phyloP scores from a whole-genome alignment of 208 protist species.

The Crithidia bombi region DNA sequence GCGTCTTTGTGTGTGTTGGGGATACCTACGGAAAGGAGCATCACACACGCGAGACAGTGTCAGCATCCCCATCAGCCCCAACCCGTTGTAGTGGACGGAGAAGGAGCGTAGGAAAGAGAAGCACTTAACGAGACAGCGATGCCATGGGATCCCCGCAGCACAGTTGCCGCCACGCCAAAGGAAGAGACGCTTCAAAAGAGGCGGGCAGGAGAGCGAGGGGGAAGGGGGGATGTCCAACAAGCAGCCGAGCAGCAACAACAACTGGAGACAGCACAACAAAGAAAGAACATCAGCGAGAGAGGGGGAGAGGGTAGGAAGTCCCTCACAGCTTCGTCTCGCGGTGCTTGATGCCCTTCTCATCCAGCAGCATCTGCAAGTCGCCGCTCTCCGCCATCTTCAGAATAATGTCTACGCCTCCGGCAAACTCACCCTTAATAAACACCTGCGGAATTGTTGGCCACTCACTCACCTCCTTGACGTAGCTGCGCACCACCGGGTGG shows the following conservation, averaged over 20 bases:
- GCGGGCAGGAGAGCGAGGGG: too few relatives aligned
- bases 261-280: not conserved
- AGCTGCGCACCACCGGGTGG: constrained; percentile 90
- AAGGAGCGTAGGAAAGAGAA: too few relatives aligned
- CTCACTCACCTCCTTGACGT: constrained; percentile 94
- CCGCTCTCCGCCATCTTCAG: constrained; percentile 90
- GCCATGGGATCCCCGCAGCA: too few relatives aligned
- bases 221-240: too few relatives aligned
- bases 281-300: not conserved
- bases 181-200: too few relatives aligned
- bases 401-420: constrained; percentile 94
- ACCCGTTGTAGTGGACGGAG: too few relatives aligned
- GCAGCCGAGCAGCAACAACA: not conserved
- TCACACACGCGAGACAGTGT: too few relatives aligned
- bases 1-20: too few relatives aligned
- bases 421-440: constrained; percentile 96
- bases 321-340: constrained; percentile 37
- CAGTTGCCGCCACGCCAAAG: too few relatives aligned
- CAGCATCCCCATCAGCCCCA: too few relatives aligned
- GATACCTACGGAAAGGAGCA: too few relatives aligned
- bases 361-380: constrained; percentile 85
- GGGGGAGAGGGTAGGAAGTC: not conserved
- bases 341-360: constrained; percentile 82
- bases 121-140: too few relatives aligned
- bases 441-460: constrained; percentile 98